Base-by-base conservation (phyloP, 2,329 filamentous ascomycete genomes). In the Trichoderma koningiopsis region DNA sequence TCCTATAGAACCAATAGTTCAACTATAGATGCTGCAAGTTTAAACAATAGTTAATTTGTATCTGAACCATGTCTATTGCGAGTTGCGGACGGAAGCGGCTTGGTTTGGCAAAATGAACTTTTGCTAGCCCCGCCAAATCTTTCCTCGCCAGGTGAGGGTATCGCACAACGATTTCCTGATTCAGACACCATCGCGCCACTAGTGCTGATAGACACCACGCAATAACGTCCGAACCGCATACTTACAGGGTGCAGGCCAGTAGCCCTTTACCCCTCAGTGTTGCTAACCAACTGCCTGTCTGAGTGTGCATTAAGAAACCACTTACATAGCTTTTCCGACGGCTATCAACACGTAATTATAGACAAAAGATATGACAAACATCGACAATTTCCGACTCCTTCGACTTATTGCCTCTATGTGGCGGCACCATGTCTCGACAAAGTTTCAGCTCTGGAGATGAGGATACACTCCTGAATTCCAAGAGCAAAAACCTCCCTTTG, bases 401-500 rank as follows among this genome's bases (percentile, higher is more conserved):
- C n/a, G 55, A 59, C 19, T 14, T 37, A 31, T 22, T 35, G 16
- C 16, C 10, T 24, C n/a, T 13, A 24, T 11, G 37, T 35, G n/a
- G 57, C 27, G 5, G 40, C 63, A 67, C 58, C 29, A 67, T 67
- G 63, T 59, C 63, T 47, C 63, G 63, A 40, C 63, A 27, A 67
- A 35, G 63, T 14, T 67, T 55, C 58, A 55, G 63, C 22, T 67
- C 55, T 29, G 63, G 58, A 19, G 63, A 67, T 59, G 63, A 67
- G 27, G 63, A 67, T 49, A 67, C 37, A 27, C 27, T 67, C 11
- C 14, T 67, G 63, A 55, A 29, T 16, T 58, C 63, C 10, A 59
- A 67, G 55, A 67, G 63, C 35, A 55, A 59, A n/a, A 24, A 10
- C 13, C 63, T 58, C 4, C 22, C 63, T 67, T 22, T 67, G 10